These are phyloP conservation scores for Chaetomium fimeti DNA, from an alignment of 495 filamentous ascomycete species.

Conservation along the genomic window DNA sequence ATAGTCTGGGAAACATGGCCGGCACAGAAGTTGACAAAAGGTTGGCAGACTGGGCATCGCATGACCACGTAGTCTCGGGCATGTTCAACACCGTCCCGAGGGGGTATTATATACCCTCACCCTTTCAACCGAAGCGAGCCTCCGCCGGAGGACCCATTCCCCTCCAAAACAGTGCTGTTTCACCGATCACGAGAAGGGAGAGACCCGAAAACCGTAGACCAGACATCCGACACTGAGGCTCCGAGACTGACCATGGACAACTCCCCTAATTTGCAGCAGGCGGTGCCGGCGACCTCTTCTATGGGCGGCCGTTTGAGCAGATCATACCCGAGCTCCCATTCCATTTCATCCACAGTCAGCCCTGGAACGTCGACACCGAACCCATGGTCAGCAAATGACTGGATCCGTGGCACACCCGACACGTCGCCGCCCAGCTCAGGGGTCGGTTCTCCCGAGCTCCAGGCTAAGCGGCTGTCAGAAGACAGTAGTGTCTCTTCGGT, in stretches of 20 bases:
- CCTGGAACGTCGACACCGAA: conserved; percentile 26
- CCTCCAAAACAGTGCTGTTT: neutral
- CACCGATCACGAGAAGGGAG: conserved; percentile 2
- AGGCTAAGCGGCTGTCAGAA: conserved; percentile 17
- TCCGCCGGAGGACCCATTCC: neutral
- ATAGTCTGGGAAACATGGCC: too few species aligned
- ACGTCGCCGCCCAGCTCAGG: conserved; percentile 32
- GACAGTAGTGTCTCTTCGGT: conserved; percentile 19
- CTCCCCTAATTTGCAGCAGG: neutral
- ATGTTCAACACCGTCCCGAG: neutral
- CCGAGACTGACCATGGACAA: conserved; percentile 19
- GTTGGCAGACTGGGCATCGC: conserved; percentile 7
- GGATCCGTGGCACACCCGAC: conserved; percentile 26
- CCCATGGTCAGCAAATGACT: conserved; percentile 28
- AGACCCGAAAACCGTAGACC: neutral
- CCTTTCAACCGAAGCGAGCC: conserved; percentile 3
- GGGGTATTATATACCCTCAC: conserved; percentile 24
- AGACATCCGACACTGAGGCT: neutral
- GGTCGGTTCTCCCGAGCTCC: conserved; percentile 28
- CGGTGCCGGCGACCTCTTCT: neutral
- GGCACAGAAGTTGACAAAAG: neutral
- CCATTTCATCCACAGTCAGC: conserved; percentile 29
- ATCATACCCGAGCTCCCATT: conserved; percentile 32
- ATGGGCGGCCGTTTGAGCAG: conserved; percentile 17
- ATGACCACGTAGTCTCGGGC: neutral